Conservation (phyloP, 768 basidiomycete species). For the Termitomyces sp. region DNA sequence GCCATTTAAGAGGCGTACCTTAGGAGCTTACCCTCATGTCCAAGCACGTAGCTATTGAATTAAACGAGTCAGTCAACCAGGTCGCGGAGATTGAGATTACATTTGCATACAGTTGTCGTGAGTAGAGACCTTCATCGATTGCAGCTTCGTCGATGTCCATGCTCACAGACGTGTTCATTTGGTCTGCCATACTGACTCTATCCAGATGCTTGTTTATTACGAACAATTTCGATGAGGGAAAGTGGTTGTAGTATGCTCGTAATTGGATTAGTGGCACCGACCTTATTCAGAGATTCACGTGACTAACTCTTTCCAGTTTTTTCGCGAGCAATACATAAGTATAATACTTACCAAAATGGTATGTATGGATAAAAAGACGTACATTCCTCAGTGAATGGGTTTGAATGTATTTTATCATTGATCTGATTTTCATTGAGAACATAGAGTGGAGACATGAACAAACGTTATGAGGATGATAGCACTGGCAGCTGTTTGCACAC, state of each 20-base stretch:
- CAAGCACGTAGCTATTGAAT: conserved; percentile 77
- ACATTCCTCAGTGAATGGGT: no score
- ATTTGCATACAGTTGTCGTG: conserved; percentile 77
- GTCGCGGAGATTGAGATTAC: conserved; percentile 4
- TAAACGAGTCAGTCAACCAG: conserved; percentile 14
- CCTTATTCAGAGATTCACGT: conserved; percentile 6
- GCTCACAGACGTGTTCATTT: conserved; percentile 35
- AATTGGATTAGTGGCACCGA: not conserved
- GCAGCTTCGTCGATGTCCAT: conserved; percentile 87
- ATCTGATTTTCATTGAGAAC: no score
- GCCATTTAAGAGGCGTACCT: not conserved
- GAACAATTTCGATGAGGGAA: conserved; percentile 13
- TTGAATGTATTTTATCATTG: no score
- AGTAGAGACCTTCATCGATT: conserved; percentile 93
- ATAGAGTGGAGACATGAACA: no score
- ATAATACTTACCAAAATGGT: no score
- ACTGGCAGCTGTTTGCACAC: no score
- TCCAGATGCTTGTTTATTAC: conserved; percentile 7
- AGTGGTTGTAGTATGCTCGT: not conserved
- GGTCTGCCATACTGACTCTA: conserved; percentile 29
- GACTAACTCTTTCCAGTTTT: not conserved
- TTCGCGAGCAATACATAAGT: no score
- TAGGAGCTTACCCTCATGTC: conserved; percentile 75
- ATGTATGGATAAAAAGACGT: not conserved
- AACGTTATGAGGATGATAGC: no score